Base-by-base conservation (phyloP, 805 yeast species). In the Kuraishia hungarica region DNA sequence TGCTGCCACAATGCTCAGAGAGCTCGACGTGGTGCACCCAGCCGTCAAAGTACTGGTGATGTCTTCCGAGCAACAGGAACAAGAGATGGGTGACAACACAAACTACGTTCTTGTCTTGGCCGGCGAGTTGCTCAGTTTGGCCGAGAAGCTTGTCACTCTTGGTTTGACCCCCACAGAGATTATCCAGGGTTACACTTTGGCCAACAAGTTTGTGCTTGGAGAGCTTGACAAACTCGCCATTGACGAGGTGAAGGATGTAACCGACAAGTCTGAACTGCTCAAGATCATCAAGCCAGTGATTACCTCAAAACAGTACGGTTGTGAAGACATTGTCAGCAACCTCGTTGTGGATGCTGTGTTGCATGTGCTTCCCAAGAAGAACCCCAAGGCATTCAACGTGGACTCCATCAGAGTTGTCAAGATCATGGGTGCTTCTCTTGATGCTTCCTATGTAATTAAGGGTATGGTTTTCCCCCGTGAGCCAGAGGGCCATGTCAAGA, bases 401-500 rank as follows among this genome's bases (percentile, higher is more conserved):
- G 99, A 94, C 69, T 87, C 92, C 57, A 81, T 94, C 58, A 84
- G 99, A 68, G 97, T 94, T 19, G 99, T 94, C 53, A 94, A 94
- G 73, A 87, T 94, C 62, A 89, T 94, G 97, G 99, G 99, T 58
- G 79, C 96, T 19, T 78, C 92, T 53, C 76, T 94, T 62, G 72
- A 75, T 43, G 78, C 79, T 62, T 87, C 96, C 13, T 79, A 79
- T 64, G 98, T 94, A 54, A 77, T 94, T 60, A 89, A 88, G 72
- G 99, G 99, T 62, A 94, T 94, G 99, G 97, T 94, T 46, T 93
- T 94, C 79, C 96, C 96, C 61, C 82, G 96, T 64, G 96, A 91
- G 70, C 97, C 98, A n/a, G 98, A 93, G 70, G 96, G 97, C 17
- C 84, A 83, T 61, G 72, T 92, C 52, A 90, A 89, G 67, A 79